These are phyloP conservation scores for Morella rubra DNA, from an alignment of 306 rosid genomes.

Conservation along the genomic window DNA sequence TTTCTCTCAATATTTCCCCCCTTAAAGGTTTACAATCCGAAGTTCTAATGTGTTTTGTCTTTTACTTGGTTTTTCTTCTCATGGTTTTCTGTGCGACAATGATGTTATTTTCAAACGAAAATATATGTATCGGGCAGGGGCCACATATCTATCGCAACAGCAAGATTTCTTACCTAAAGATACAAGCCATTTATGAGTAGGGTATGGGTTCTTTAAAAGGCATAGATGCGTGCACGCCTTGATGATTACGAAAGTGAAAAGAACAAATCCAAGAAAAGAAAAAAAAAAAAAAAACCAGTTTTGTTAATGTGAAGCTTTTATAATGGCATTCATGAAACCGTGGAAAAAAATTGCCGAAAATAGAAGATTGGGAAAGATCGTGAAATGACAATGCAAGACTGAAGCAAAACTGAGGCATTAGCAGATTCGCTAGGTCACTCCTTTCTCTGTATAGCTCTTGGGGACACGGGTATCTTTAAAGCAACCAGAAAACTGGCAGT, in stretches of 20 bases:
- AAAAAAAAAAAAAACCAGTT: not conserved
- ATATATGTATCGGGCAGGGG: too few relatives aligned
- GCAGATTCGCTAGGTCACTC: too few relatives aligned
- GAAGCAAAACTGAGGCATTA: not conserved
- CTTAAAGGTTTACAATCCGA: too few relatives aligned
- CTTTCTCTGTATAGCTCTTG: too few relatives aligned
- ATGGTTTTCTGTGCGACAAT: too few relatives aligned
- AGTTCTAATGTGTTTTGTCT: too few relatives aligned
- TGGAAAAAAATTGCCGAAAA: not conserved
- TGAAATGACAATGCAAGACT: slow-evolving; percentile 31
- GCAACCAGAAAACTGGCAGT: not conserved
- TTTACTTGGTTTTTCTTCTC: too few relatives aligned
- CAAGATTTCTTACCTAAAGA: not conserved
- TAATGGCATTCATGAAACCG: slow-evolving; percentile 5
- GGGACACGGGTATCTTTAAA: not conserved
- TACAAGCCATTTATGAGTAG: slow-evolving; percentile 18
- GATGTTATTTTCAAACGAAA: too few relatives aligned
- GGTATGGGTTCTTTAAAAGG: not conserved
- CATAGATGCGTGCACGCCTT: slow-evolving; percentile 11
- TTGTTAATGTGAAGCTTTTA: not conserved
- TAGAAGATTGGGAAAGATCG: slow-evolving; percentile 29
- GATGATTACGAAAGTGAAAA: too few relatives aligned
- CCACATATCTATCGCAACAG: too few relatives aligned
- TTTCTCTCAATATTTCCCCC: too few relatives aligned
- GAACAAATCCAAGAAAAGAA: not conserved